phyloP scores from a whole-genome alignment of 805 yeast genomes.

The Cyberlindnera mrakii region DNA sequence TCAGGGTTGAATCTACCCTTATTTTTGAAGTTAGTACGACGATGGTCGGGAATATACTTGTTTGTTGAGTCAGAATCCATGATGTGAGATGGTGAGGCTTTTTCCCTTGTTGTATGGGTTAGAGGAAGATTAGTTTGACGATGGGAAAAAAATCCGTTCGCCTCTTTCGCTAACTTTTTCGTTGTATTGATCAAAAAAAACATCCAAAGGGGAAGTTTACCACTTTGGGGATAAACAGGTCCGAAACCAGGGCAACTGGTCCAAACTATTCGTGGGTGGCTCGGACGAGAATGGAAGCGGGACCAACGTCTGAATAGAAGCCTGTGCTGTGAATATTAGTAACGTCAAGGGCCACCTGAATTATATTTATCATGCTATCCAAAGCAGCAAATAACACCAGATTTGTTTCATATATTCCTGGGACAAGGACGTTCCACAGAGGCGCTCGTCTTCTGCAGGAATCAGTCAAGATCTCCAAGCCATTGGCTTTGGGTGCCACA shows the following conservation, averaged over 20 bases:
- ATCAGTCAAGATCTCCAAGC: slow-evolving; percentile 30
- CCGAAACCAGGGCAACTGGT: slow-evolving; percentile 1
- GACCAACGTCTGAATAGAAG: too few relatives aligned
- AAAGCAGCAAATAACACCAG: too few relatives aligned
- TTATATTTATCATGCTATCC: too few relatives aligned
- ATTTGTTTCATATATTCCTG: not conserved
- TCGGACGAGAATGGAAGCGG: too few relatives aligned
- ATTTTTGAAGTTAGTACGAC: slow-evolving; percentile 94
- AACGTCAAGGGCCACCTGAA: too few relatives aligned
- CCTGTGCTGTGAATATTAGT: too few relatives aligned
- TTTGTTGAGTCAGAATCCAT: slow-evolving; percentile 76
- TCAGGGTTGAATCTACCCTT: slow-evolving; percentile 91
- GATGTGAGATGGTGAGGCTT: not conserved
- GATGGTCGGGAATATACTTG: slow-evolving; percentile 93
- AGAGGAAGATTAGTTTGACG: too few relatives aligned
- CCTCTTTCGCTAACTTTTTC: slow-evolving; percentile 1
- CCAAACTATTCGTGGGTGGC: too few relatives aligned
- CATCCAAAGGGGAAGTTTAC: slow-evolving; percentile 10
- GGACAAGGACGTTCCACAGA: slow-evolving; percentile 1
- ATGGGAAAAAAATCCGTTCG: not conserved
- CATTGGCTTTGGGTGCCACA: slow-evolving; percentile 34
- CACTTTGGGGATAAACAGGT: slow-evolving; percentile 11
- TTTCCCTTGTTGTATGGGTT: too few relatives aligned
- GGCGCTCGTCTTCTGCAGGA: not conserved
- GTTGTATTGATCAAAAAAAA: slow-evolving; percentile 1